Evolutionary conservation across 108 stramenopile species (phyloP).

Genomic region (Conticribra guillardii): DNA sequence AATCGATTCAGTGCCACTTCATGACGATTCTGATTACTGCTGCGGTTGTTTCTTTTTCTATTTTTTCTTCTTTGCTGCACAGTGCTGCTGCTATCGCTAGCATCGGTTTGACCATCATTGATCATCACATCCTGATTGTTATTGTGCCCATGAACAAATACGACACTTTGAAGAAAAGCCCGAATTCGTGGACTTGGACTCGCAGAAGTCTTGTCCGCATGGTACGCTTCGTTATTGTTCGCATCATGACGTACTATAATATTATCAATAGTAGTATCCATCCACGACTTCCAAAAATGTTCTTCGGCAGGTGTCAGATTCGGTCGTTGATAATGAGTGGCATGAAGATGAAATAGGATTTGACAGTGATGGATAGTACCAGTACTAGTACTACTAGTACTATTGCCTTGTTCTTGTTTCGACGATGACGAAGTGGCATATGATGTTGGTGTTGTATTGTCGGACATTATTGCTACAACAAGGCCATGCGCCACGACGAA

Average conservation of each 20-base stretch:
- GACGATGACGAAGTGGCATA: background rate
- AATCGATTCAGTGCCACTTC: constrained; percentile 45
- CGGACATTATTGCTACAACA: too few relatives aligned
- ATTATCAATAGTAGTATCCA: too few relatives aligned
- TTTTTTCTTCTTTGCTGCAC: background rate
- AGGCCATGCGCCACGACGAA: constrained; percentile 9
- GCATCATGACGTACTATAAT: too few relatives aligned
- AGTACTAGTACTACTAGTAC: background rate
- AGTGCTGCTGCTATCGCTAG: background rate
- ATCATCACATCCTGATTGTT: too few relatives aligned
- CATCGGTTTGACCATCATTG: too few relatives aligned
- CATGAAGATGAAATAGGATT: constrained; percentile 13
- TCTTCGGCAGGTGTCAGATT: constrained; percentile 3
- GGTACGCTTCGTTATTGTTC: background rate
- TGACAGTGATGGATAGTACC: background rate
- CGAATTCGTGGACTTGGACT: constrained; percentile 21
- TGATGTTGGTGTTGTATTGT: background rate
- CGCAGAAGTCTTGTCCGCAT: too few relatives aligned
- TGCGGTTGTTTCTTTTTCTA: background rate
- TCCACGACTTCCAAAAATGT: constrained; percentile 1
- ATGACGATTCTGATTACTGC: constrained; percentile 1
- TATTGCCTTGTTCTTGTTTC: background rate
- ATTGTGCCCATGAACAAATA: constrained; percentile 40
- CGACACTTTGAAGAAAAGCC: constrained; percentile 30
- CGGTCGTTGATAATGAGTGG: constrained; percentile 18